Percentiles rank a stretch among this genome's conserved stretches.
Conservation (phyloP, 164 flowering plant genomes). For the Dillenia turbinata region DNA sequence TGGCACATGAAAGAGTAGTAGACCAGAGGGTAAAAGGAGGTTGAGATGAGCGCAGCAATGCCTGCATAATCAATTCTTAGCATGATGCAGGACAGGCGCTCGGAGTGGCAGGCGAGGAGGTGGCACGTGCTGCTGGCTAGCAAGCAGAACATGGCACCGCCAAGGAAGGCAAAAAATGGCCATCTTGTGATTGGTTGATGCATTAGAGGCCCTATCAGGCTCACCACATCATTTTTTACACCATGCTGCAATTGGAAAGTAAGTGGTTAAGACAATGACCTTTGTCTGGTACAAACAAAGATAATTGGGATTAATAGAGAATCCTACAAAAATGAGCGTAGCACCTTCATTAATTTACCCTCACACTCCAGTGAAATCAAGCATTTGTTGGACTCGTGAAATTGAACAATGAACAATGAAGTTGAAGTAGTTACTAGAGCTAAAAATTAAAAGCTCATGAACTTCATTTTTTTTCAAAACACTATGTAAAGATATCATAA, state of each 20-base stretch:
- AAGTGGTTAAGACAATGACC: constrained; percentile 7
- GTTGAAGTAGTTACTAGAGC: no score
- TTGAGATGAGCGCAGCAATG: constrained; percentile 83
- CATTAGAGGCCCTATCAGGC: constrained; percentile 67
- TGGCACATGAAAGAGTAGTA: constrained; percentile 98
- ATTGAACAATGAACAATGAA: no score
- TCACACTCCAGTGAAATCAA: no score
- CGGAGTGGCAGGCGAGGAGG: constrained; percentile 85
- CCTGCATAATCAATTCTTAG: constrained; percentile 94
- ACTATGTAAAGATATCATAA: no score
- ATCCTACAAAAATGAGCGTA: no score
- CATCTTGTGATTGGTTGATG: constrained; percentile 81
- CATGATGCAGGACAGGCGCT: constrained; percentile 84
- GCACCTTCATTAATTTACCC: no score
- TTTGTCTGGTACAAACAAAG: background rate
- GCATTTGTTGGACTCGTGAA: no score
- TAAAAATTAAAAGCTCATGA: no score
- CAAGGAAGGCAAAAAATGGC: constrained; percentile 92
- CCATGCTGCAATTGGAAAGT: constrained; percentile 42
- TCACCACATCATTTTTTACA: constrained; percentile 66
- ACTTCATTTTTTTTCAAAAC: no score
- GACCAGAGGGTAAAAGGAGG: constrained; percentile 92
- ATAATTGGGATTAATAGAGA: no score
- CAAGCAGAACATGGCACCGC: constrained; percentile 98
- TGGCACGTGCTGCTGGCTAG: constrained; percentile 95